phyloP scores from a whole-genome alignment of 352 stramenopile genomes.

The Pythium myriotylum region DNA sequence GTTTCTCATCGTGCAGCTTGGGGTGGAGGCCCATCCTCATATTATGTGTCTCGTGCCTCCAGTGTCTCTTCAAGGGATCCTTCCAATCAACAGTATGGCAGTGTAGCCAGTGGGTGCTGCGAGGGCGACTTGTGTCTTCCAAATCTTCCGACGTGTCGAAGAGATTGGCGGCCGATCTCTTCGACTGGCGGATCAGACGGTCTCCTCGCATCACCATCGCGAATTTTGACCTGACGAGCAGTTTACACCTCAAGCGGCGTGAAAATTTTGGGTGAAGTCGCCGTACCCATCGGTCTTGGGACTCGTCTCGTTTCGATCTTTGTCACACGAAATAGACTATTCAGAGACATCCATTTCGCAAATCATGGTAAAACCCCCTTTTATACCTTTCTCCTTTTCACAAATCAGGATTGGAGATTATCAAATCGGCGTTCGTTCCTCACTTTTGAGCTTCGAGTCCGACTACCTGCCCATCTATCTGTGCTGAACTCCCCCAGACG shows the following conservation, averaged over 20 bases:
- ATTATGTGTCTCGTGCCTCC: too few relatives aligned
- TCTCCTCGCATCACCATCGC: neutral
- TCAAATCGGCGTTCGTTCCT: too few relatives aligned
- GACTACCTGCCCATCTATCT: conserved; percentile 2
- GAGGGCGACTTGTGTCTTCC: too few relatives aligned
- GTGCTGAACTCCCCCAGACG: conserved; percentile 1
- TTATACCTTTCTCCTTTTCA: neutral
- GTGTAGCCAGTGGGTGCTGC: too few relatives aligned
- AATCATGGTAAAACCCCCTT: conserved; percentile 4
- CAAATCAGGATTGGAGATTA: too few relatives aligned
- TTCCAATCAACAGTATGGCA: too few relatives aligned
- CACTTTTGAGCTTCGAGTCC: neutral
- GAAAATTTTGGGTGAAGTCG: conserved; percentile 1
- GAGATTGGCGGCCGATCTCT: too few relatives aligned
- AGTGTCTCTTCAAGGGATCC: too few relatives aligned
- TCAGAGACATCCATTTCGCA: neutral
- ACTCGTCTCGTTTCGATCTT: conserved; percentile 7
- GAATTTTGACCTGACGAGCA: neutral
- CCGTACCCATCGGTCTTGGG: neutral
- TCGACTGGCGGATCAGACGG: too few relatives aligned
- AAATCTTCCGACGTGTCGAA: too few relatives aligned
- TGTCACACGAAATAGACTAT: neutral
- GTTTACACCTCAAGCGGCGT: conserved; percentile 12
- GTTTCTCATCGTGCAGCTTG: neutral
- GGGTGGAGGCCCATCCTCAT: too few relatives aligned